phyloP scores from a whole-genome alignment of 2,329 filamentous ascomycete species.

The Botryosphaeria dothidea region DNA sequence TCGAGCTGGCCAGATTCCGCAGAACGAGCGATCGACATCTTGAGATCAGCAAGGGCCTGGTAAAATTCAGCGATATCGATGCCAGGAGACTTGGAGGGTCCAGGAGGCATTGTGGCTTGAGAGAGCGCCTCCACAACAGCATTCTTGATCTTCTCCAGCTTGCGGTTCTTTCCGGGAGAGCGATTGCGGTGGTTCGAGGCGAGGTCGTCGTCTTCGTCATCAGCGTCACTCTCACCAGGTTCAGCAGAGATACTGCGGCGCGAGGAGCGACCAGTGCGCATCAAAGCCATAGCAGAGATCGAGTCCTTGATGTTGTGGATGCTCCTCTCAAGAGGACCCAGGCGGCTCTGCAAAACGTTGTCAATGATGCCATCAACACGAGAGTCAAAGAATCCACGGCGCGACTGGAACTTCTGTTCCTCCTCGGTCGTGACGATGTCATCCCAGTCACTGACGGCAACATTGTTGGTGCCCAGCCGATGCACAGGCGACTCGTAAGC shows the following conservation, averaged over 20 bases:
- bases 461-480: conserved; percentile 63
- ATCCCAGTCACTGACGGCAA: conserved; percentile 88
- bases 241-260: conserved; percentile 71
- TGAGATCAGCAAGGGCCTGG: conserved; percentile 50
- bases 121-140: conserved; percentile 59
- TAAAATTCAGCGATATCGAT: conserved; percentile 45
- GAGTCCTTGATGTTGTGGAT: conserved; percentile 74
- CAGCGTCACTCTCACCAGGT: conserved; percentile 79
- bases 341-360: conserved; percentile 70
- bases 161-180: conserved; percentile 77
- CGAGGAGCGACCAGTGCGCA: conserved; percentile 54
- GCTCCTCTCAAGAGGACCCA: conserved; percentile 80
- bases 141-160: conserved; percentile 72
- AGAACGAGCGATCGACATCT: conserved; percentile 48
- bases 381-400: conserved; percentile 85
- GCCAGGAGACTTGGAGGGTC: conserved; percentile 1
- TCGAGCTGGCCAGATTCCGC: conserved; percentile 48
- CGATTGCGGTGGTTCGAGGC: conserved; percentile 63
- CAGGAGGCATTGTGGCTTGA: neutral
- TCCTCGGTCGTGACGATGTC: conserved; percentile 79
- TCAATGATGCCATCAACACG: conserved; percentile 87
- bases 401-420: conserved; percentile 77
- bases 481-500: conserved; percentile 60
- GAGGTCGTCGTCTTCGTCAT: conserved; percentile 82
- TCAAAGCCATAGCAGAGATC: conserved; percentile 54